Base-by-base conservation (phyloP, 108 stramenopile species). In the Nitzschia putrida region DNA sequence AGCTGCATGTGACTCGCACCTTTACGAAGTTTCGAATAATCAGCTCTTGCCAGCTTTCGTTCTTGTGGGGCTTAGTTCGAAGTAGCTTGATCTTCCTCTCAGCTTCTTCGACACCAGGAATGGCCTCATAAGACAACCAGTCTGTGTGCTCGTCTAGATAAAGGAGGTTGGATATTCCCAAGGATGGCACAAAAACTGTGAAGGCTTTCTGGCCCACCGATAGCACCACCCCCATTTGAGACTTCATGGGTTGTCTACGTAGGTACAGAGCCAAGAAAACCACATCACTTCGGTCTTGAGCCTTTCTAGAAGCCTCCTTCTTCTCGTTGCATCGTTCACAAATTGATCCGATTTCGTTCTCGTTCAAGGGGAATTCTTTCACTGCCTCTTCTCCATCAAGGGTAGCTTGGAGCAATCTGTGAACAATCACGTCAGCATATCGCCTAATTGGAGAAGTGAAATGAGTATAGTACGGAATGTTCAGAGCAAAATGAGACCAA, bases 401-500 rank as follows among this genome's bases (percentile, higher is more conserved):
- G 55, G 93, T 89, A 12, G 95, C 92, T 39, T 94, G 88, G 25
- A 97, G 85, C 56, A 97, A 77, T 0, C 97, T 85, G 66, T 97
- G 97, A 11, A 95, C 98, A 61, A 97, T 83, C 7, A 97, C 91
- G 77, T 99, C 98, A 0, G 98, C 91, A 71, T 99, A 99, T 43
- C 97, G 85, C 4, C 97, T 83, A 68, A 97, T 97, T 4, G 97
- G 98, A 41, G 82, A 85, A 24, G 97, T 97, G 71, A 99, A 99
- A 72, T 99, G 98, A 2, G 98, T 99, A 75, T 99, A 99, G 80
- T 95, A 96, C 0, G 97, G 97, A 57, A 99, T 99, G 71, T 95
- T 93, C 54, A 99, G 76, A 6, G 96, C 98, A 73, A 92, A 97
- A 74, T 96, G 96, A 9, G 83, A 59, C 94, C 95, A 96, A 2